A percentile compares a stretch with the other conserved stretches of the same genome.
Evolutionary conservation across 2,329 filamentous ascomycete species (phyloP).

Genomic region (Ophiostoma quercus): DNA sequence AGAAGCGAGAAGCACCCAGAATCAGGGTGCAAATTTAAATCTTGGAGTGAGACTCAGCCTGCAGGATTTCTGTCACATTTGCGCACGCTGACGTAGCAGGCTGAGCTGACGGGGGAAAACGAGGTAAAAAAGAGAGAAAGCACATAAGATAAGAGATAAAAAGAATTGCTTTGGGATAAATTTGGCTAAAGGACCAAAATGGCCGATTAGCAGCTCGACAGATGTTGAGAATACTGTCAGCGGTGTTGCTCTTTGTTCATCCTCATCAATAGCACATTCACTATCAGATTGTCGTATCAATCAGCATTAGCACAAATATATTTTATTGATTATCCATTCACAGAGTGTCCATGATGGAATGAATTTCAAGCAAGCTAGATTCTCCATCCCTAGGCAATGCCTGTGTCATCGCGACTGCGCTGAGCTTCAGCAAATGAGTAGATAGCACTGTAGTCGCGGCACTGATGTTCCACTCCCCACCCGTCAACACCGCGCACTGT

Average conservation of each 20-base stretch:
- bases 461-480: neutral
- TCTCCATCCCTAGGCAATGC: neutral
- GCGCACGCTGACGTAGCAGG: constrained; percentile 9
- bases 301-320: neutral
- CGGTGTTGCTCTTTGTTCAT: neutral
- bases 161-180: neutral
- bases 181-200: neutral
- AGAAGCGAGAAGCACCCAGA: neutral
- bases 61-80: neutral
- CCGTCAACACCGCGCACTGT: neutral
- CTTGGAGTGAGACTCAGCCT: neutral
- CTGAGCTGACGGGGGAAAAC: neutral
- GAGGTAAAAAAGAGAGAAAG: neutral
- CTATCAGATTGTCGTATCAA: neutral
- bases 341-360: neutral
- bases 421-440: neutral
- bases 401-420: neutral
- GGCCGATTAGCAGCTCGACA: no score
- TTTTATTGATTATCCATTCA: neutral
- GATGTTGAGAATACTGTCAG: neutral
- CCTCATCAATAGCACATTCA: neutral
- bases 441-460: neutral
- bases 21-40: neutral
- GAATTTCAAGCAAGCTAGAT: neutral
- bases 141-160: neutral